Evolutionary conservation across 2,329 filamentous ascomycete species (phyloP), one percentile per base, ranked within the genome.

Genomic region (Sporothrix pseudoabietina): DNA sequence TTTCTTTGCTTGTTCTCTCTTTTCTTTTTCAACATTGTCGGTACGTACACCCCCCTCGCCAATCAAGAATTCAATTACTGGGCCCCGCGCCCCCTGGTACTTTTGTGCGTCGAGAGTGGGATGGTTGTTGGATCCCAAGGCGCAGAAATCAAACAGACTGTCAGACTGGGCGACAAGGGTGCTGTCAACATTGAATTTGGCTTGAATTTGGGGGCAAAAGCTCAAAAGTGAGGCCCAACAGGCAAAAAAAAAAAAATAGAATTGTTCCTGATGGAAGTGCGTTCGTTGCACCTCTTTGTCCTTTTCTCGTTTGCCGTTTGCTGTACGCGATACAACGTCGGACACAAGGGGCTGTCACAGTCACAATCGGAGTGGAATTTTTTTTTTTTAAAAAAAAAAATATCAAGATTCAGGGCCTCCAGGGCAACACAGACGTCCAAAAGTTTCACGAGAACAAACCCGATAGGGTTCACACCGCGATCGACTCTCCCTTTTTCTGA

Each of bases 51-150:
- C 41, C 30, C 30, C 22, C 10, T 66, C 39, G 63, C 63, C 63
- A 47, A 66, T 66, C 63, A 66, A 66, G 63, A 66, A 49, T 66
- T 47, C 63, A 35, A 66, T 66, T 41, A 41, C 41, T 66, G 22
- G 41, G 22, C 12, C 41, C 22, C 14, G 5, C 63, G 4, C 22
- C 63, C 63, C 63, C 39, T 66, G 63, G 63, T 41, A 63, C 59
- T 63, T 63, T 63, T 44, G 55, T 44, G 35, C 35, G n/a, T 63
- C 39, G 59, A 41, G 59, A 4, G 41, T 44, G 12, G 39, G 26
- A 26, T 26, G 26, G 39, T 7, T 41, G 39, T 41, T 7, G 22
- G 54, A 30, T 14, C 9, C 54, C 10, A 7, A 47, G 35, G 55
- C 55, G 12, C 26, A 59, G 9, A 12, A 7, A 41, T 30, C 5